phyloP scores from a whole-genome alignment of 176 grass and related monocot species.

The Carex pumila region DNA sequence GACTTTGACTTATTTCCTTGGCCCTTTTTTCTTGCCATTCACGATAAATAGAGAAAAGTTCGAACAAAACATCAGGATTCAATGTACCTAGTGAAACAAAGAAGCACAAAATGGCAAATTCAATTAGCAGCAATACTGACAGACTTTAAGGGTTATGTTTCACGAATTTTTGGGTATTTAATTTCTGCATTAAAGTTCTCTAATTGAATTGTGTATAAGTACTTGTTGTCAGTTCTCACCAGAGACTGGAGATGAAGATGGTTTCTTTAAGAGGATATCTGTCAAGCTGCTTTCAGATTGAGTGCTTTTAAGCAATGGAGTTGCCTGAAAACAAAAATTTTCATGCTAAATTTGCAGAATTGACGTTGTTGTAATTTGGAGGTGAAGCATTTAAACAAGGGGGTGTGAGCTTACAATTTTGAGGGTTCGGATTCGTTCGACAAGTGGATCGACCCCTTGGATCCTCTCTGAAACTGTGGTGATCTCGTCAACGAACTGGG shows the following conservation, averaged over 20 bases:
- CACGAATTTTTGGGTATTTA: background rate
- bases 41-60: constrained; percentile 69
- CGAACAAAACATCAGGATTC: constrained; percentile 63
- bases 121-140: background rate
- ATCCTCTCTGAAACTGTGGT: constrained; percentile 49
- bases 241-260: constrained; percentile 29
- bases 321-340: constrained; percentile 29
- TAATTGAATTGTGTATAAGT: background rate
- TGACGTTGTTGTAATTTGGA: background rate
- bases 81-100: constrained; percentile 43
- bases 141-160: background rate
- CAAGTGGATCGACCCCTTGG: constrained; percentile 36
- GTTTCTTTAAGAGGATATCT: constrained; percentile 58
- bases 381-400: background rate
- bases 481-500: constrained; percentile 56
- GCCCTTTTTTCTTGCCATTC: constrained; percentile 86
- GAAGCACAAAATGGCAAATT: background rate
- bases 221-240: background rate
- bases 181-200: background rate
- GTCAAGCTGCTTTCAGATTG: constrained; percentile 59
- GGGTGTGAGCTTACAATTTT: constrained; percentile 29
- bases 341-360: background rate
- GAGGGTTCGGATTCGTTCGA: constrained; percentile 38
- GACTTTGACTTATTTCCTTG: constrained; percentile 64
- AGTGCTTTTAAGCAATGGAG: constrained; percentile 39